These are phyloP conservation scores for Tylopilus sp. DNA, from an alignment of 1,284 basidiomycete genomes.

Conservation along the genomic window DNA sequence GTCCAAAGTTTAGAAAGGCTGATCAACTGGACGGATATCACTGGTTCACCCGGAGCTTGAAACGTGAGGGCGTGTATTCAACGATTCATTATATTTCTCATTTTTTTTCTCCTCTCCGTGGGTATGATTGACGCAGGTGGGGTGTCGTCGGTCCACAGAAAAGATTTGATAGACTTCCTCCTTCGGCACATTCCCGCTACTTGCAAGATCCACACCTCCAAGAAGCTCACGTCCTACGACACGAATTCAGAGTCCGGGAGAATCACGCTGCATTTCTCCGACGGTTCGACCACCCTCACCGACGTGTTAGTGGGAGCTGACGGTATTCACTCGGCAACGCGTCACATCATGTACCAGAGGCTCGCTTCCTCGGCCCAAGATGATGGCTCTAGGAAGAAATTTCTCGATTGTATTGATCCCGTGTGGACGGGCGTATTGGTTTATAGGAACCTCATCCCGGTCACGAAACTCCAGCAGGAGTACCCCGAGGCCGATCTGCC, in stretches of 20 bases:
- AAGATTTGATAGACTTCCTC: constrained; percentile 34
- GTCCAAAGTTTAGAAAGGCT: constrained; percentile 21
- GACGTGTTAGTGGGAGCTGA: constrained; percentile 37
- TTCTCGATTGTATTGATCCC: constrained; percentile 17
- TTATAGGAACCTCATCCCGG: constrained; percentile 19
- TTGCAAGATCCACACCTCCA: constrained; percentile 32
- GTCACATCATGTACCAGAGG: constrained; percentile 17
- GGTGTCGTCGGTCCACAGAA: constrained; percentile 30
- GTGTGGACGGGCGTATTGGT: constrained; percentile 23
- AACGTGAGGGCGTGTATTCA: constrained; percentile 4
- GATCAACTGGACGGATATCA: constrained; percentile 24
- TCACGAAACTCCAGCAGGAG: constrained; percentile 12
- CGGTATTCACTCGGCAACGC: constrained; percentile 23
- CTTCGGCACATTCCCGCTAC: constrained; percentile 25
- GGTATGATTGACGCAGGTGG: constrained; percentile 20
- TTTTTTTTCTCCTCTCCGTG: too few species aligned
- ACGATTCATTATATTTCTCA: background rate
- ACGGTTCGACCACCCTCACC: constrained; percentile 30
- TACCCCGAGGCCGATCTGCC: constrained; percentile 37
- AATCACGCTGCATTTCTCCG: constrained; percentile 31
- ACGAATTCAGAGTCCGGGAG: constrained; percentile 9
- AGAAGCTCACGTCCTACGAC: constrained; percentile 30
- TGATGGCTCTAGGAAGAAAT: constrained; percentile 2
- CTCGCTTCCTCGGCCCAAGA: constrained; percentile 10
- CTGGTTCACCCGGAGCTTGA: constrained; percentile 18